phyloP scores from a whole-genome alignment of 2,329 filamentous ascomycete species.

The Thielaviopsis musarum region DNA sequence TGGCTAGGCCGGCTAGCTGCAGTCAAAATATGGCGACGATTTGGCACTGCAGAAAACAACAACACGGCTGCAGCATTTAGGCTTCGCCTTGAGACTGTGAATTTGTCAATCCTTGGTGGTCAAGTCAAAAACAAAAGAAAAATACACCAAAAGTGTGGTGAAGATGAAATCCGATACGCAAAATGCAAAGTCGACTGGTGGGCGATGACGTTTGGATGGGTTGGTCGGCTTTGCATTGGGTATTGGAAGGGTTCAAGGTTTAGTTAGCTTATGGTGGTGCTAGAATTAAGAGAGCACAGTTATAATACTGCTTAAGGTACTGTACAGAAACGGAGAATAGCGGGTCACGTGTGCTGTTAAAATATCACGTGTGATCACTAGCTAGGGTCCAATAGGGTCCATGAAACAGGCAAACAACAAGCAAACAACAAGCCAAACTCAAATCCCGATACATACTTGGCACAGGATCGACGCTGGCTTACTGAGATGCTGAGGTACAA shows the following conservation, averaged over 20 bases:
- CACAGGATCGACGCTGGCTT: not conserved
- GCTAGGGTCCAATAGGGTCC: not conserved
- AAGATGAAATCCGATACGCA: not conserved
- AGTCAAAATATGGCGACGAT: not conserved
- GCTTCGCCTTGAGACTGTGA: not conserved
- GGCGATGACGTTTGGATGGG: not conserved
- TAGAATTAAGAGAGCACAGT: not conserved
- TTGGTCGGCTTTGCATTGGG: not conserved
- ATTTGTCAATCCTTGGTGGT: not conserved
- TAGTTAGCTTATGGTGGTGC: not conserved
- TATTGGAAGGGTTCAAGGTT: not conserved
- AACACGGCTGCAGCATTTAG: not conserved
- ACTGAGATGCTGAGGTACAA: no score
- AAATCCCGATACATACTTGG: not conserved
- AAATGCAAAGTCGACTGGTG: not conserved
- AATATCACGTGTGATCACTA: not conserved
- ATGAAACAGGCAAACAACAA: not conserved
- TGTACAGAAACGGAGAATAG: not conserved
- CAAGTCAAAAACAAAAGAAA: not conserved
- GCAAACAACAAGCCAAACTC: no score
- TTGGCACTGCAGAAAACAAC: not conserved
- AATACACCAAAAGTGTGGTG: not conserved
- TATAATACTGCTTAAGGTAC: not conserved
- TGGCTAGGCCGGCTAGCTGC: not conserved
- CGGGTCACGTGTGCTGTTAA: not conserved